Conservation (phyloP, 805 yeast genomes). For the Myxozyma kluyveri region DNA sequence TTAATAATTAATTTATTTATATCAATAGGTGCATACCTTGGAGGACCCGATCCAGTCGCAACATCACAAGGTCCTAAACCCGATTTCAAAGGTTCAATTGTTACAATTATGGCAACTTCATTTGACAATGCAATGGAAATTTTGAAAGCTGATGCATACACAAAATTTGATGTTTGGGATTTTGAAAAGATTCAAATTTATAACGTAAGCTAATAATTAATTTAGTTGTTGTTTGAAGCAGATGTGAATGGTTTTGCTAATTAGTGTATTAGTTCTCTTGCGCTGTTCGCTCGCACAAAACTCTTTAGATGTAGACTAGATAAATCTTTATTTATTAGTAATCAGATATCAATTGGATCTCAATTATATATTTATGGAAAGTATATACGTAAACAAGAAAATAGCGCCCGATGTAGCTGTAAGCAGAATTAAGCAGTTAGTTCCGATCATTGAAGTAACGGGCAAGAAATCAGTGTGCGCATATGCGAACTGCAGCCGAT, state of each 20-base stretch:
- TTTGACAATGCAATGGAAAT: slow-evolving; percentile 64
- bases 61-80: slow-evolving; percentile 24
- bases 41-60: slow-evolving; percentile 10
- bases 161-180: slow-evolving; percentile 73
- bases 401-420: too few species aligned
- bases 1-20: neutral
- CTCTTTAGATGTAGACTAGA: too few species aligned
- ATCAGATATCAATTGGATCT: too few species aligned
- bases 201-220: slow-evolving; percentile 42
- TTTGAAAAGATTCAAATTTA: slow-evolving; percentile 56
- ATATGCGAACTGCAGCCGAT: too few species aligned
- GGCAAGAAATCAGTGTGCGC: too few species aligned
- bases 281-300: slow-evolving; percentile 23
- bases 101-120: slow-evolving; percentile 61
- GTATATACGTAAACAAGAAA: too few species aligned
- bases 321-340: too few species aligned
- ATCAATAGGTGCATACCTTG: slow-evolving; percentile 23
- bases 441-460: too few species aligned
- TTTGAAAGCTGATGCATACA: slow-evolving; percentile 62
- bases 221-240: neutral
- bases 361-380: too few species aligned
- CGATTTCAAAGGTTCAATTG: slow-evolving; percentile 65
- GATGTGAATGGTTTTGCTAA: neutral
- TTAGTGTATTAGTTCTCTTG: slow-evolving; percentile 12
- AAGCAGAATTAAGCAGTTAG: too few species aligned